These are phyloP conservation scores for Skeletonema costatum DNA, from an alignment of 108 stramenopile species.

Conservation along the genomic window DNA sequence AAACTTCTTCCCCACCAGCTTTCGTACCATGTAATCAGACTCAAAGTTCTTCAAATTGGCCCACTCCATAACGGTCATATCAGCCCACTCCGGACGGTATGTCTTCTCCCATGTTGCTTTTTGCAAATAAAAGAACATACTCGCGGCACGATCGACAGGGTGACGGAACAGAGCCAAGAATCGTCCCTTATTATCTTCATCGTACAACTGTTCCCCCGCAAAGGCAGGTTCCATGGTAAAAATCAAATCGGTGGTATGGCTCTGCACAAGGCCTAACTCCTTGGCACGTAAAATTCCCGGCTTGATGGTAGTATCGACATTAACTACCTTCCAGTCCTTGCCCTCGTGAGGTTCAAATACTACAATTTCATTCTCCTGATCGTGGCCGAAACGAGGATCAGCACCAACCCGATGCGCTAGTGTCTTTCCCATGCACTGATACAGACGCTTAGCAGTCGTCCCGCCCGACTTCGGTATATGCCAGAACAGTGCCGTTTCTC, in stretches of 20 bases:
- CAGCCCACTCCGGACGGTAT: conserved; percentile 33
- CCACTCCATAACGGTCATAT: conserved; percentile 50
- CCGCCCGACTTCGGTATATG: conserved; percentile 46
- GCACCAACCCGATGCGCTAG: conserved; percentile 41
- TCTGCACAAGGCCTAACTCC: conserved; percentile 33
- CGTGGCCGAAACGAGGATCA: conserved; percentile 35
- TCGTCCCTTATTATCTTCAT: conserved; percentile 39
- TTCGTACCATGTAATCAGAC: conserved; percentile 32
- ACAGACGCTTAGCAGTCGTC: conserved; percentile 45
- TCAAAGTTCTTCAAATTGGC: conserved; percentile 27
- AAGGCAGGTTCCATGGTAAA: conserved; percentile 45
- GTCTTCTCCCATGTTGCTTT: conserved; percentile 48
- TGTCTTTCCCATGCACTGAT: conserved; percentile 47
- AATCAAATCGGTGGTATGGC: conserved; percentile 45
- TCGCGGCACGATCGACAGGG: conserved; percentile 46
- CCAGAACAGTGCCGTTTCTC: conserved; percentile 48
- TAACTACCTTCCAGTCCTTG: conserved; percentile 46
- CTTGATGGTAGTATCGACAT: conserved; percentile 48
- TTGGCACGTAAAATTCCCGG: conserved; percentile 42
- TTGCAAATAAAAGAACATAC: conserved; percentile 48
- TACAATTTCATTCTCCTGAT: conserved; percentile 25
- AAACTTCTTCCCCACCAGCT: conserved; percentile 22
- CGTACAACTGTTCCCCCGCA: conserved; percentile 42
- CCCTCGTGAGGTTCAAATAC: conserved; percentile 29
- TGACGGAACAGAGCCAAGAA: conserved; percentile 44